These are phyloP conservation scores for Byssochlamys sp. DNA, from an alignment of 2,329 filamentous ascomycete species.

Conservation along the genomic window DNA sequence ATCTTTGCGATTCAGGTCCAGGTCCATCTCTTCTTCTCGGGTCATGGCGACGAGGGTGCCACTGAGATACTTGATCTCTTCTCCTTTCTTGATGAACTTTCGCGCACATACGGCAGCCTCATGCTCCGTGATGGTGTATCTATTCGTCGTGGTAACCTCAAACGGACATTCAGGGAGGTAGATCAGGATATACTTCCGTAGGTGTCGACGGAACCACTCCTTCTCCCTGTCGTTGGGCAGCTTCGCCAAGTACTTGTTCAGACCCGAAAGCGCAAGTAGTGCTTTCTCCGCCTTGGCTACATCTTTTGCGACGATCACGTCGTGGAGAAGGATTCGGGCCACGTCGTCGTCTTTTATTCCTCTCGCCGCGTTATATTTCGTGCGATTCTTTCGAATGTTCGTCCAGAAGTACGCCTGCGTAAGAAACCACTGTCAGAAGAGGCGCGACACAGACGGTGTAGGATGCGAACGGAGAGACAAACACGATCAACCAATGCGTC, in stretches of 20 bases:
- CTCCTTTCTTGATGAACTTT: constrained; percentile 65
- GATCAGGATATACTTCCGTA: constrained; percentile 83
- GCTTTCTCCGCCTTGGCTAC: constrained; percentile 59
- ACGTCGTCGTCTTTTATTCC: constrained; percentile 61
- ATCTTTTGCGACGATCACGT: constrained; percentile 68
- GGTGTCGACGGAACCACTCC: constrained; percentile 74
- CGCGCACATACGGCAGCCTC: constrained; percentile 82
- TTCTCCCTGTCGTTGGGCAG: constrained; percentile 69
- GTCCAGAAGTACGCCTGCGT: constrained; percentile 88
- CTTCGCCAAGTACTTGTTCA: constrained; percentile 59
- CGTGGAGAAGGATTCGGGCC: constrained; percentile 48
- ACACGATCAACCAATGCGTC: constrained; percentile 93
- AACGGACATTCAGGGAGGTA: constrained; percentile 91
- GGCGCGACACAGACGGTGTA: background rate
- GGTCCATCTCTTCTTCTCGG: constrained; percentile 73
- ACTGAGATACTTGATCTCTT: constrained; percentile 79
- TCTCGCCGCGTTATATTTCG: constrained; percentile 73
- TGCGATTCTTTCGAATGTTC: constrained; percentile 84
- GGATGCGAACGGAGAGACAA: constrained; percentile 15
- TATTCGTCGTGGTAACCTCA: constrained; percentile 86
- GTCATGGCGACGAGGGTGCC: constrained; percentile 91
- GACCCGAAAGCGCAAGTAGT: constrained; percentile 61
- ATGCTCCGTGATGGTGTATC: constrained; percentile 82
- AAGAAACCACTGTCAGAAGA: constrained; percentile 4
- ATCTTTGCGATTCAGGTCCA: constrained; percentile 75